Conservation (phyloP, 2,329 filamentous ascomycete species). For the Neopestalotiopsis sp. region DNA sequence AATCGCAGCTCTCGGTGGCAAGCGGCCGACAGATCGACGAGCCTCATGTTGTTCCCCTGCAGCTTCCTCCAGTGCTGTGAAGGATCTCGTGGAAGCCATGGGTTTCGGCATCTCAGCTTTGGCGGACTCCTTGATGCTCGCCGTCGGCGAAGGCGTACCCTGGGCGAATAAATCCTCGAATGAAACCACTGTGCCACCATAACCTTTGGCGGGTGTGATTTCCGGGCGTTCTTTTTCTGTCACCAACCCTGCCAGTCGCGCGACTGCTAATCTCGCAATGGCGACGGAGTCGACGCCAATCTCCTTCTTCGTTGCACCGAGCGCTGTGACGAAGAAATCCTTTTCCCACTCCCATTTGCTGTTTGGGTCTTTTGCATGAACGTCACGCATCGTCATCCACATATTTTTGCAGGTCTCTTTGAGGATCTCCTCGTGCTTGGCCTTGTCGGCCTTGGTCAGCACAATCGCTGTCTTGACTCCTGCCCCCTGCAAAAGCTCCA, state of each 20-base stretch:
- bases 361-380: conserved; percentile 26
- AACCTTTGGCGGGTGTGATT: conserved; percentile 40
- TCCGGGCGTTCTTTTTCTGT: conserved; percentile 29
- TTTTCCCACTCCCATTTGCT: conserved; percentile 35
- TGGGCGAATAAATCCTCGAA: conserved; percentile 39
- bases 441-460: conserved; percentile 64
- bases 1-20: not conserved
- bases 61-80: conserved; percentile 9
- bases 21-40: not conserved
- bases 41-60: conserved; percentile 4
- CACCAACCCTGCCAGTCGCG: conserved; percentile 35
- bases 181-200: conserved; percentile 40
- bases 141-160: not conserved
- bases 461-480: conserved; percentile 54
- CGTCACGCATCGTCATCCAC: conserved; percentile 32
- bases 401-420: conserved; percentile 33
- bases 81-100: not conserved
- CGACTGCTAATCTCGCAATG: conserved; percentile 35
- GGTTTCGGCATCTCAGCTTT: not conserved
- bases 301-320: conserved; percentile 31
- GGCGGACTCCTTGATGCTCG: not conserved
- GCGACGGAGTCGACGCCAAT: conserved; percentile 30
- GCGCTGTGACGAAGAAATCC: conserved; percentile 38
- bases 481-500: conserved; percentile 52
- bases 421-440: conserved; percentile 33